Evolutionary conservation across 2,329 filamentous ascomycete species (phyloP), one percentile per base, ranked within the genome.

Genomic region (Chrysosporium queenslandicum): DNA sequence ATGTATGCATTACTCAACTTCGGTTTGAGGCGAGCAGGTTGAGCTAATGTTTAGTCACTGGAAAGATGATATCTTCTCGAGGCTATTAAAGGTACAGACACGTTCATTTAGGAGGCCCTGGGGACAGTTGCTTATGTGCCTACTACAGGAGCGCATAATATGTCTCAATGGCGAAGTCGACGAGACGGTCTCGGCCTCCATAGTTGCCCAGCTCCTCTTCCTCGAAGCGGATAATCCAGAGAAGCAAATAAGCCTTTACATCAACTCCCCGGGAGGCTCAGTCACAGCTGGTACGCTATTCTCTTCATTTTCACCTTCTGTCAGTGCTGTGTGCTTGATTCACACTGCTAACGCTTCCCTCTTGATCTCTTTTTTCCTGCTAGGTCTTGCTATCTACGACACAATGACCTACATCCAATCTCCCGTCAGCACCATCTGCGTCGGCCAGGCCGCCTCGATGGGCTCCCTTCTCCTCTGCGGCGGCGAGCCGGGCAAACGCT

Each of bases 401-500:
- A 98, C 92, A 11, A 97, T 98, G 91, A 83, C 85, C 61, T 98
- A 98, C 69, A 97, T 98, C 66, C 83, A 85, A 55, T 87, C 87
- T 2, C 88, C 91, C 1, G 89, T 98, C 0, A 91, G 86, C 40
- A 98, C 92, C 0, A 92, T 98, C 27, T 97, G 92, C 64, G 80
- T 98, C 40, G 92, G 92, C 6, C 87, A 94, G 63, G 92, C 94
- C 0, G 91, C 92, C 1, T 92, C 86, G 2, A 98, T 98, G 92
- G 92, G 90, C 4, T 88, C 85, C 1, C 76, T 98, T 21, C 75
- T 98, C 1, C 80, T 98, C 0, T 85, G 86, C 45, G 92, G 91
- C 43, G 92, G 94, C 18, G 81, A 87, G 54, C 77, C 85, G 0
- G 89, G 89, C 14, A 88, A 92, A 68, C 77, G 92, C 34, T 96